Evolutionary conservation across 1,284 basidiomycete genomes (phyloP), one percentile per base, ranked within the genome.

Genomic region (Fomes fomentarius): DNA sequence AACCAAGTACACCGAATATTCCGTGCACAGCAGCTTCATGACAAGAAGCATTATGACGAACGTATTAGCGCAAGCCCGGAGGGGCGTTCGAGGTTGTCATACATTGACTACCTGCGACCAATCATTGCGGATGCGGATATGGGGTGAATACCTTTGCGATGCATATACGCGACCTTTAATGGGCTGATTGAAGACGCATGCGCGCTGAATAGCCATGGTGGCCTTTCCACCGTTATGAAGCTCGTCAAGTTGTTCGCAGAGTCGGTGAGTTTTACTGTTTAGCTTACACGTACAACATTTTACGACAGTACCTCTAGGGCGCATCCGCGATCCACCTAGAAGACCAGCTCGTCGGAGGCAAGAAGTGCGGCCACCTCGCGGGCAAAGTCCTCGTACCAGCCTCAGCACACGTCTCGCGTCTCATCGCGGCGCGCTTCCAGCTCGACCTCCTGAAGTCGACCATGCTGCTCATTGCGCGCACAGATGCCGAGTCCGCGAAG

Each of bases 91-190:
- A 85, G 85, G 62, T 81, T 91, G 76, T 80, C 85, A 52, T 87
- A 87, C 63, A 77, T 94, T 49, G 95, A 98, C 71, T 98, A 97
- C 71, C 76, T 98, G 48, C 81, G 93, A 44, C 95, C 95, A 22
- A 96, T 98, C 62, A 89, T 98, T 59, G 95, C 95, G 11, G 95
- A 97, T 70, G 94, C 89, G 38, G 95, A 96, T 75, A 96, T 94
- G 42, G 94, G 93, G 92, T 94, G 63, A 72, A 76, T 71, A 47
- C 37, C 24, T 49, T 21, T 33, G 45, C n/a, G 6, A 19, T 24
- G 38, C 38, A 19, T 17, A 11, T 9, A n/a, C 21, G 17, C 22
- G 10, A 15, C 2, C n/a, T 11, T 42, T 47, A 34, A 50, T 43
- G 21, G 24, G 46, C 56, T 60, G 45, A 61, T 44, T 45, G n/a